Evolutionary conservation across 177 flowering plant species (phyloP).

Genomic region (Telopea speciosissima): DNA sequence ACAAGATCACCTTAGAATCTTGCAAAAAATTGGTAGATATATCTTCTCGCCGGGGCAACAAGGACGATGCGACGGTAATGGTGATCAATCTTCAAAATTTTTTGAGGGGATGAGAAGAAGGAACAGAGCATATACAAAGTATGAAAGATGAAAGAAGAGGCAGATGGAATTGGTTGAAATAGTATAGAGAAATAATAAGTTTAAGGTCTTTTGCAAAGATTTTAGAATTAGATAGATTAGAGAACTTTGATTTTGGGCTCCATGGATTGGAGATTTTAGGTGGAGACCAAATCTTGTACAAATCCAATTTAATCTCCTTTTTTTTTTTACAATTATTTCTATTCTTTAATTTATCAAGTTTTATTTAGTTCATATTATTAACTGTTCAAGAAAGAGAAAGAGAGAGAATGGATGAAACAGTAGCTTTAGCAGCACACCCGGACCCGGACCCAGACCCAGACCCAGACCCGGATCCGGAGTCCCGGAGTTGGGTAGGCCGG

Average conservation of each 20-base stretch:
- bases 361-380: too few relatives aligned
- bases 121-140: not conserved
- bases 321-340: not conserved
- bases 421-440: too few relatives aligned
- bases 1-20: conserved; percentile 18
- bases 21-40: conserved; percentile 50
- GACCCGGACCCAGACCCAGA: too few relatives aligned
- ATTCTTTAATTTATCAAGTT: not conserved
- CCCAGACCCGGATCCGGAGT: too few relatives aligned
- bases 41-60: conserved; percentile 40
- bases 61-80: conserved; percentile 58
- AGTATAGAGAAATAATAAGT: not conserved
- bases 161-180: not conserved
- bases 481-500: too few relatives aligned
- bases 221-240: not conserved
- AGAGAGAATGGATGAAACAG: too few relatives aligned
- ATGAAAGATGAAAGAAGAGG: not conserved
- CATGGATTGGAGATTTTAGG: not conserved
- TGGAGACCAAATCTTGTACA: not conserved
- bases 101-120: not conserved
- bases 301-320: not conserved
- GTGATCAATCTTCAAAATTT: conserved; percentile 33
- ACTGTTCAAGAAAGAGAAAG: too few relatives aligned
- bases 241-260: not conserved
- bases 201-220: not conserved